Conservation (phyloP, 2,329 filamentous ascomycete species). For the Neophaeococcomyces aloes region DNA sequence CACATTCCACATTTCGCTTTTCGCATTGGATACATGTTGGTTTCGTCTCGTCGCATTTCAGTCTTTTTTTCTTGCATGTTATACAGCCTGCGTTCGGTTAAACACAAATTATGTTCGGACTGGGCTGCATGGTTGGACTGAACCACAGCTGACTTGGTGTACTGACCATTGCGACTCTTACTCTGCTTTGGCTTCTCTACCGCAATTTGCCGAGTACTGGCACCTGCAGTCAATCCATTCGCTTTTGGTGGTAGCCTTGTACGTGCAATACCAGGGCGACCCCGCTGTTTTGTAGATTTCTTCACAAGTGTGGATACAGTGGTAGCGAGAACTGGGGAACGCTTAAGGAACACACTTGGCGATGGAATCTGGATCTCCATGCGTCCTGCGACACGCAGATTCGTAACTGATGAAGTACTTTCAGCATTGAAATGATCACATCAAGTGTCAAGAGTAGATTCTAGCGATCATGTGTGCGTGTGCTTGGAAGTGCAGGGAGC, state of each 20-base stretch:
- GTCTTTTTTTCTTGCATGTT: constrained; percentile 61
- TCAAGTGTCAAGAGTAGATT: too few species aligned
- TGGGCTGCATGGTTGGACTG: constrained; percentile 7
- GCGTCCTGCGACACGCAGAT: constrained; percentile 3
- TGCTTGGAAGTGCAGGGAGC: too few species aligned
- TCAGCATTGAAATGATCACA: too few species aligned
- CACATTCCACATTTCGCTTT: constrained; percentile 54
- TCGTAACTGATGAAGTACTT: too few species aligned
- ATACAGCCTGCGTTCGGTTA: constrained; percentile 47
- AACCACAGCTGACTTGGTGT: constrained; percentile 6
- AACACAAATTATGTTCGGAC: constrained; percentile 8
- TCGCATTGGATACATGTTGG: constrained; percentile 57
- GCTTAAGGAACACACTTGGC: constrained; percentile 44
- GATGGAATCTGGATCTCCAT: constrained; percentile 54
- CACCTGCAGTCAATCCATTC: constrained; percentile 18
- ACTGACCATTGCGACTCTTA: constrained; percentile 64
- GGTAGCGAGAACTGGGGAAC: constrained; percentile 26
- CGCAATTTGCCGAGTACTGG: constrained; percentile 24
- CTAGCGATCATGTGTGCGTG: too few species aligned
- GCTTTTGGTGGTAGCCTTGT: constrained; percentile 24
- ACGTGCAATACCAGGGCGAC: constrained; percentile 21
- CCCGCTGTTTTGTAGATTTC: constrained; percentile 16
- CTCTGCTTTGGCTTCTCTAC: constrained; percentile 57
- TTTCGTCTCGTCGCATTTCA: constrained; percentile 66
- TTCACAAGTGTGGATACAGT: constrained; percentile 21